A percentile compares a stretch with the other conserved stretches of the same genome.
These are phyloP conservation scores for Sporisorium scitamineum DNA, from an alignment of 1,284 basidiomycete genomes.

Conservation along the genomic window DNA sequence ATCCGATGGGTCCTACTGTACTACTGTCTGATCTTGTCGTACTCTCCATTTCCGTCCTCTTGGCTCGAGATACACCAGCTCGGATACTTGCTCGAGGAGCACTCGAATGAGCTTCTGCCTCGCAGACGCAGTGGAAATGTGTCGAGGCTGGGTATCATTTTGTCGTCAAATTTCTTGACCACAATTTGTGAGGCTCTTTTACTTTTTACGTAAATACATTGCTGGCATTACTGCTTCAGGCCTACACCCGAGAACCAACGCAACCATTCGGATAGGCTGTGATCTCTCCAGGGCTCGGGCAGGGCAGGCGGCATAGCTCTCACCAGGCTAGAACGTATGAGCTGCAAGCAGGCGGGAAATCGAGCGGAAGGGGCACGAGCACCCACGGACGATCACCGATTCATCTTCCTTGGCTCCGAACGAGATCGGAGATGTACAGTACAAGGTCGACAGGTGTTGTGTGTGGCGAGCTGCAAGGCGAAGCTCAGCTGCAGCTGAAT, in stretches of 20 bases:
- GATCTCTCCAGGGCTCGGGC: too few species aligned
- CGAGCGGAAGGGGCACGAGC: too few species aligned
- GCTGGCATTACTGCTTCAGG: too few species aligned
- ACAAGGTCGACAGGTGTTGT: not conserved
- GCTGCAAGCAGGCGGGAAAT: too few species aligned
- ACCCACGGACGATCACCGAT: too few species aligned
- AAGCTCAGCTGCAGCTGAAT: conserved; percentile 18
- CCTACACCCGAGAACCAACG: too few species aligned
- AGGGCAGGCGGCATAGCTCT: too few species aligned
- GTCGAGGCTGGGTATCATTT: not conserved
- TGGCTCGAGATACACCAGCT: too few species aligned
- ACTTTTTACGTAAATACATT: not conserved
- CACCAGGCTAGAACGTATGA: not conserved
- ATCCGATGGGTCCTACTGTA: not conserved
- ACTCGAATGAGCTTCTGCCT: not conserved
- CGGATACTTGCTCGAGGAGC: not conserved
- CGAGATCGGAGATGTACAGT: conserved; percentile 2
- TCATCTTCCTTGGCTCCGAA: too few species aligned
- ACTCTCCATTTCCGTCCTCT: too few species aligned
- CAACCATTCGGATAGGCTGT: too few species aligned
- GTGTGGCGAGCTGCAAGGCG: conserved; percentile 1
- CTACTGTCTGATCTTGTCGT: too few species aligned
- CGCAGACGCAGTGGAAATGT: not conserved
- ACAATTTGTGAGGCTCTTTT: not conserved
- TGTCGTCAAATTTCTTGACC: not conserved